phyloP scores from a whole-genome alignment of 805 yeast genomes.

The Ogataea zsoltii region DNA sequence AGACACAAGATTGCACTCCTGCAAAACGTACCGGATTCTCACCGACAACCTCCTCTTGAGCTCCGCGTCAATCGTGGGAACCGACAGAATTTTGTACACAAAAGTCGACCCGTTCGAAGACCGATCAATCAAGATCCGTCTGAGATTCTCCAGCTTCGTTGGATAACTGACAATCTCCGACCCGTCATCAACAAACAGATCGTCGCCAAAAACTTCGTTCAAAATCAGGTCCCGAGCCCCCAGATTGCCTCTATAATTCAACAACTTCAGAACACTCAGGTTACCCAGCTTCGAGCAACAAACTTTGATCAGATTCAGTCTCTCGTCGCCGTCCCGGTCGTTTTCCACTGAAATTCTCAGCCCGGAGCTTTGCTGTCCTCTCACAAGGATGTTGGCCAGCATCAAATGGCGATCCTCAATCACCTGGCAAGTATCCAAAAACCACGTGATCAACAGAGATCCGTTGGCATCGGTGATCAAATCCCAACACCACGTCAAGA shows the following conservation, averaged over 20 bases:
- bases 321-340: slow-evolving; percentile 3
- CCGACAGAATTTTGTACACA: slow-evolving; percentile 73
- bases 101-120: slow-evolving; percentile 70
- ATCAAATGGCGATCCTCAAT: slow-evolving; percentile 64
- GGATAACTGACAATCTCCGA: slow-evolving; percentile 25
- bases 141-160: slow-evolving; percentile 25
- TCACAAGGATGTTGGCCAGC: slow-evolving; percentile 36
- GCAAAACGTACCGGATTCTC: slow-evolving; percentile 63
- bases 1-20: slow-evolving; percentile 55
- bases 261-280: slow-evolving; percentile 74
- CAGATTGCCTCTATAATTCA: slow-evolving; percentile 67
- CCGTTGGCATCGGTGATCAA: slow-evolving; percentile 86
- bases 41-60: slow-evolving; percentile 57
- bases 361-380: too few relatives aligned
- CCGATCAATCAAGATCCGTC: slow-evolving; percentile 62
- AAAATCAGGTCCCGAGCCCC: slow-evolving; percentile 62
- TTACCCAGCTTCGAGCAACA: slow-evolving; percentile 67
- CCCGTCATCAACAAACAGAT: slow-evolving; percentile 23
- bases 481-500: slow-evolving; percentile 75
- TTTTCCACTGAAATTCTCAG: neutral
- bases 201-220: slow-evolving; percentile 62
- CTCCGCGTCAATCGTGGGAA: slow-evolving; percentile 62
- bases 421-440: slow-evolving; percentile 74
- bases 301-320: slow-evolving; percentile 21
- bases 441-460: slow-evolving; percentile 88